These are phyloP conservation scores for Chytridiales sp. DNA, from an alignment of 371 early-diverging fungal species.

Conservation along the genomic window DNA sequence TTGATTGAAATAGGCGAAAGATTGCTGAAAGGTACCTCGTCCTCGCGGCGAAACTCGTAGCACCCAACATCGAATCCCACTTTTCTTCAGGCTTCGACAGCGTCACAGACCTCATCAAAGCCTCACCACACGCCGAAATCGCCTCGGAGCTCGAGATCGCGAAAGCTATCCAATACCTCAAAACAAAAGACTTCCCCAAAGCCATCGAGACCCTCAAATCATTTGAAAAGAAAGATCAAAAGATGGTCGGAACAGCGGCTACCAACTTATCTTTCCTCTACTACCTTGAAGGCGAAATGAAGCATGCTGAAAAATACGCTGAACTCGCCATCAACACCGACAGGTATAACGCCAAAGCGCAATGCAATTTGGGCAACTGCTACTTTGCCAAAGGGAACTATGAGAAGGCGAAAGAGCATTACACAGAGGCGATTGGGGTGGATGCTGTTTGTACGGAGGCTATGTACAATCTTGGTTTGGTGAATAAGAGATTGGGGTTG, in stretches of 20 bases:
- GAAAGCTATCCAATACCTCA: slow-evolving; percentile 52
- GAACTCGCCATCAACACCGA: slow-evolving; percentile 48
- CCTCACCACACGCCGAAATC: slow-evolving; percentile 45
- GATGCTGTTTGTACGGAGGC: slow-evolving; percentile 57
- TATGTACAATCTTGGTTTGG: slow-evolving; percentile 53
- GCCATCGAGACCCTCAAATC: slow-evolving; percentile 50
- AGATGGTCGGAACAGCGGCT: slow-evolving; percentile 49
- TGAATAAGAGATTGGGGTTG: slow-evolving; percentile 37
- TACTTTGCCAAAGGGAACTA: slow-evolving; percentile 36
- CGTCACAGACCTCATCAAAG: slow-evolving; percentile 47
- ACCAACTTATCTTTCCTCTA: slow-evolving; percentile 56
- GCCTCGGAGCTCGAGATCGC: slow-evolving; percentile 56
- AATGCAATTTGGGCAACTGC: slow-evolving; percentile 50
- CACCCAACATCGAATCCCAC: slow-evolving; percentile 43
- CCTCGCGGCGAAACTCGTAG: slow-evolving; percentile 51
- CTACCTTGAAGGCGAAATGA: slow-evolving; percentile 49
- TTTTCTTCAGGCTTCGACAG: slow-evolving; percentile 50
- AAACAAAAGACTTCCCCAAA: slow-evolving; percentile 46
- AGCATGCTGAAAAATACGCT: slow-evolving; percentile 52
- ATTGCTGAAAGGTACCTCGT: slow-evolving; percentile 42
- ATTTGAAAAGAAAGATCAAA: slow-evolving; percentile 52
- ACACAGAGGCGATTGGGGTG: slow-evolving; percentile 48
- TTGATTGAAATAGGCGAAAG: slow-evolving; percentile 20
- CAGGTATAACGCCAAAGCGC: slow-evolving; percentile 56
- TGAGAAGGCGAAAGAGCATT: slow-evolving; percentile 46